phyloP scores from a whole-genome alignment of 306 rosid genomes.

The Quillaja saponaria region DNA sequence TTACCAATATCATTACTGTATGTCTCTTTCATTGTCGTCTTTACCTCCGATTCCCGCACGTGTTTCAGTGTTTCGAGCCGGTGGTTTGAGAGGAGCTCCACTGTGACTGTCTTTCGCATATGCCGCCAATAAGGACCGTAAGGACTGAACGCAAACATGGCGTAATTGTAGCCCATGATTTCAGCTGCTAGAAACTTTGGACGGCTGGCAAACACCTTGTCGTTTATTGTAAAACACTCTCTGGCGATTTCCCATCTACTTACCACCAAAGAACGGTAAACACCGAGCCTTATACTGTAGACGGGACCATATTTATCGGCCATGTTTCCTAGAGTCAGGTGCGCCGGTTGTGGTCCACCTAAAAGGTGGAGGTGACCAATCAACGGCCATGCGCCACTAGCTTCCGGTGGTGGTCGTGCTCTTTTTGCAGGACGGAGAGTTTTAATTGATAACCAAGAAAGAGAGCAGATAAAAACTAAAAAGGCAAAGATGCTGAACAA shows the following conservation, averaged over 20 bases:
- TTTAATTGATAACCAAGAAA: too few relatives aligned
- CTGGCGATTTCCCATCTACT: constrained; percentile 20
- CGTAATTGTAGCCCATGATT: constrained; percentile 22
- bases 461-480: too few relatives aligned
- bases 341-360: constrained; percentile 13
- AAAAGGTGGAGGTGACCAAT: too few relatives aligned
- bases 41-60: constrained; percentile 20
- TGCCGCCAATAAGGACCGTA: constrained; percentile 37
- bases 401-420: constrained; percentile 18
- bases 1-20: too few relatives aligned
- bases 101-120: constrained; percentile 26
- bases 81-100: constrained; percentile 31
- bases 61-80: constrained; percentile 12
- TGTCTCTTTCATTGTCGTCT: not conserved
- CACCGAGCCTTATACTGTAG: constrained; percentile 21
- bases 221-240: too few relatives aligned
- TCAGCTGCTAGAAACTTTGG: constrained; percentile 16
- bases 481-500: too few relatives aligned
- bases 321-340: constrained; percentile 26
- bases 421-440: not conserved
- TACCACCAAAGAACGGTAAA: constrained; percentile 4
- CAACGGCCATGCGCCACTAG: constrained; percentile 20
- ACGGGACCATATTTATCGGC: constrained; percentile 36
- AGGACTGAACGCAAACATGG: constrained; percentile 29
- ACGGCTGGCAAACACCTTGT: constrained; percentile 22